A percentile compares a stretch with the other conserved stretches of the same genome.
These are phyloP conservation scores for Francoa sonchifolia DNA, from an alignment of 441 rosid species.

Conservation along the genomic window DNA sequence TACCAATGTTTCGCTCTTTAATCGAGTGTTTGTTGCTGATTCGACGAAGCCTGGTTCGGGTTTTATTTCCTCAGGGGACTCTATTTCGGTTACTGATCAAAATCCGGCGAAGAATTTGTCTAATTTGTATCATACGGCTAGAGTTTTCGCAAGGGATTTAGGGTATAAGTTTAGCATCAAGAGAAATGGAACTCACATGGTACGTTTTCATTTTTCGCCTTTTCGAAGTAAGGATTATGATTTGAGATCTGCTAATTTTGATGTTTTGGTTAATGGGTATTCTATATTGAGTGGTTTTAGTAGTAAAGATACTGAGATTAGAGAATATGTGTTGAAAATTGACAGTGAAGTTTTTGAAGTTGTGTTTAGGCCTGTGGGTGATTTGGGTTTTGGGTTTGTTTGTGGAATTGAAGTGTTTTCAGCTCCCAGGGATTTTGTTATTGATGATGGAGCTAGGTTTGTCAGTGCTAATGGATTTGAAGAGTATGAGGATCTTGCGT, in stretches of 20 bases:
- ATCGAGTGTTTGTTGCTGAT: constrained; percentile 49
- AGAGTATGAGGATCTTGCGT: constrained; percentile 37
- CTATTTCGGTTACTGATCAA: constrained; percentile 30
- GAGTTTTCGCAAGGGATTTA: constrained; percentile 42
- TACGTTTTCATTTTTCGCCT: constrained; percentile 87
- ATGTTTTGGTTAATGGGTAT: constrained; percentile 40
- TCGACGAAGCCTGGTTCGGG: constrained; percentile 19
- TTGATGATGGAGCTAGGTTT: constrained; percentile 53
- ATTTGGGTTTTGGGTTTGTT: constrained; percentile 48
- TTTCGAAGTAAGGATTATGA: constrained; percentile 37
- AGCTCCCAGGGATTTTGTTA: constrained; percentile 45
- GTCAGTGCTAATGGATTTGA: constrained; percentile 27
- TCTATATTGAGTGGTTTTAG: constrained; percentile 31
- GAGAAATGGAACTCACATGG: constrained; percentile 47
- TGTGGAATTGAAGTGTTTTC: constrained; percentile 70
- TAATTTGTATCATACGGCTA: constrained; percentile 41
- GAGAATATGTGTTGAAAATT: constrained; percentile 40
- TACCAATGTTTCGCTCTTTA: constrained; percentile 31
- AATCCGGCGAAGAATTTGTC: constrained; percentile 33
- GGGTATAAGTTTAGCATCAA: constrained; percentile 43
- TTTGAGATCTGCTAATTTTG: constrained; percentile 40
- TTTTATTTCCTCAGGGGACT: constrained; percentile 24
- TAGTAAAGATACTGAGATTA: constrained; percentile 27
- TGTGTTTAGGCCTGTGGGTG: constrained; percentile 28
- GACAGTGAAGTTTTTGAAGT: constrained; percentile 33